Percentiles rank a stretch among this genome's conserved stretches.
phyloP scores from a whole-genome alignment of 1,284 basidiomycete genomes.

The Meira nashicola region DNA sequence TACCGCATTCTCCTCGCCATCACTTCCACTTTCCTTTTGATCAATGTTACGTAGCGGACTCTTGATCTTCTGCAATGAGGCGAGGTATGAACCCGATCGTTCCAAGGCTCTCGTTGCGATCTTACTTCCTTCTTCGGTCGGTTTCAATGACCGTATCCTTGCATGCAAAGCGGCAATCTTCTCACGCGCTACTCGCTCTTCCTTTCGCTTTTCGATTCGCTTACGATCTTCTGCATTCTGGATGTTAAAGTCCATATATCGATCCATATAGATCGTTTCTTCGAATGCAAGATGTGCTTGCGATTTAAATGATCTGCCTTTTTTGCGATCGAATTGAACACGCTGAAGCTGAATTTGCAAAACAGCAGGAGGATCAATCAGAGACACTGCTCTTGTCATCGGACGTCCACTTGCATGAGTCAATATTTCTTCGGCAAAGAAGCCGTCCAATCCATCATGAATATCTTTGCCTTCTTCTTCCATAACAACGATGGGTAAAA shows the following conservation, averaged over 20 bases:
- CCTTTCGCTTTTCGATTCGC: conserved; percentile 65
- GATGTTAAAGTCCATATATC: conserved; percentile 69
- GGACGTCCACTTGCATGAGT: conserved; percentile 76
- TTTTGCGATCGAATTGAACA: conserved; percentile 91
- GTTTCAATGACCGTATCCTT: conserved; percentile 16
- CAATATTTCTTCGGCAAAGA: conserved; percentile 77
- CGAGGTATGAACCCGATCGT: conserved; percentile 21
- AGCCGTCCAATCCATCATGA: conserved; percentile 86
- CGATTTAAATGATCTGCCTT: conserved; percentile 77
- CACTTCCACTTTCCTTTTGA: conserved; percentile 15
- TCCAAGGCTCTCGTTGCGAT: conserved; percentile 22
- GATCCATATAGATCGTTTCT: conserved; percentile 81
- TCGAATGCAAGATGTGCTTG: conserved; percentile 89
- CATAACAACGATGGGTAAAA: conserved; percentile 85
- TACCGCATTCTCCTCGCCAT: not conserved
- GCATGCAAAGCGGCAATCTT: conserved; percentile 15
- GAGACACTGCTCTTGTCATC: conserved; percentile 78
- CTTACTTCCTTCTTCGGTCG: conserved; percentile 1
- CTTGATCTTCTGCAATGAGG: conserved; percentile 22
- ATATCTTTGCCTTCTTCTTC: conserved; percentile 73
- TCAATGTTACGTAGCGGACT: conserved; percentile 17
- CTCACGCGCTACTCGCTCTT: conserved; percentile 29
- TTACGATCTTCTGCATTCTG: conserved; percentile 58
- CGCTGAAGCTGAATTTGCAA: conserved; percentile 92
- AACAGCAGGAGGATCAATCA: conserved; percentile 80